A percentile compares a stretch with the other conserved stretches of the same genome.
Conservation (phyloP, 1,284 basidiomycete species). For the Sporisorium reilianum region DNA sequence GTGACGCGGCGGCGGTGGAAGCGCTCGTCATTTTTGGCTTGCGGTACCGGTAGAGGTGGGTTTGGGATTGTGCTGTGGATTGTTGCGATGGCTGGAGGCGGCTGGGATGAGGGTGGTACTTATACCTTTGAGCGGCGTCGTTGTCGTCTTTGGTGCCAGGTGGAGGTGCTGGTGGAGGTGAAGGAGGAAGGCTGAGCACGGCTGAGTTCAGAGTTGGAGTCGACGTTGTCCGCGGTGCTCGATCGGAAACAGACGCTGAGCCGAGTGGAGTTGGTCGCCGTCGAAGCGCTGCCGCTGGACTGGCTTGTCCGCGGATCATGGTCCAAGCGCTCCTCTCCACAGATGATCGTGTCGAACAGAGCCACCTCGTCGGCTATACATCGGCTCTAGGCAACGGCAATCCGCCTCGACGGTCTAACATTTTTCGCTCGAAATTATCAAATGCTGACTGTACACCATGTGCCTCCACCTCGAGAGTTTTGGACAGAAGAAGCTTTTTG, state of each 20-base stretch:
- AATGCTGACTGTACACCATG: background rate
- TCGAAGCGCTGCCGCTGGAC: background rate
- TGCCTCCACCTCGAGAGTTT: constrained; percentile 37
- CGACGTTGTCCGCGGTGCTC: background rate
- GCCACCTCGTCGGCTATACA: constrained; percentile 17
- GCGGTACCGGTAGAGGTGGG: background rate
- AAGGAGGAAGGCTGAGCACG: background rate
- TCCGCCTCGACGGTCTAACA: constrained; percentile 16
- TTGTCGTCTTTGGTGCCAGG: background rate
- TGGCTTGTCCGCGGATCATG: background rate
- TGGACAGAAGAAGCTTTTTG: constrained; percentile 2
- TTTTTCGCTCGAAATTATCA: background rate
- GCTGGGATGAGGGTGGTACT: background rate
- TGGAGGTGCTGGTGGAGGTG: background rate
- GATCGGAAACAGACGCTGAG: background rate
- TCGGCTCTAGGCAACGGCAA: background rate
- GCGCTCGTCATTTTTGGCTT: constrained; percentile 18
- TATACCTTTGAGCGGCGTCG: background rate
- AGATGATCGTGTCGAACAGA: constrained; percentile 3
- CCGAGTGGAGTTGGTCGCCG: constrained; percentile 1
- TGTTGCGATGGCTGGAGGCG: too few relatives aligned
- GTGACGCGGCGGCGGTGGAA: constrained; percentile 73
- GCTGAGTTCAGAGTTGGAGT: background rate
- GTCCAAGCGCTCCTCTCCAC: background rate
- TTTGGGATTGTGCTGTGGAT: background rate